Conservation (phyloP, 768 basidiomycete genomes). For the Boletus rubroflammeus region DNA sequence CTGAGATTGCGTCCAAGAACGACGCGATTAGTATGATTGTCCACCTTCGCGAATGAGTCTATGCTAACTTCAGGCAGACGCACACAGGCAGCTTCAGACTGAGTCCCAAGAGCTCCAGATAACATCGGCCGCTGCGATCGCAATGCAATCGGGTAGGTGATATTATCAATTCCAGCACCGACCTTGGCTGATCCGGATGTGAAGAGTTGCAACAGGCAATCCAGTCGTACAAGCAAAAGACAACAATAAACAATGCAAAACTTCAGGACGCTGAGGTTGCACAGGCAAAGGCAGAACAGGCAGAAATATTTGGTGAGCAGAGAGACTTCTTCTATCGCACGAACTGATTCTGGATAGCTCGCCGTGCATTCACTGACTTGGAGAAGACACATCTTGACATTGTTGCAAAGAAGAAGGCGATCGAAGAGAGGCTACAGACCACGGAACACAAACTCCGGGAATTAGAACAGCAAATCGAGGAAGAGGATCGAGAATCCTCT, state of each 20-base stretch:
- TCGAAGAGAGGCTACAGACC: conserved; percentile 45
- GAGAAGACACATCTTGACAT: conserved; percentile 56
- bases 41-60: not conserved
- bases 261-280: conserved; percentile 69
- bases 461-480: conserved; percentile 61
- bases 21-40: conserved; percentile 53
- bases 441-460: conserved; percentile 54
- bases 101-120: conserved; percentile 64
- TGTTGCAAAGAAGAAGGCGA: conserved; percentile 48
- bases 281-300: conserved; percentile 58
- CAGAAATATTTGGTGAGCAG: conserved; percentile 56
- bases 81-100: conserved; percentile 55
- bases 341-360: conserved; percentile 39
- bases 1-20: conserved; percentile 47
- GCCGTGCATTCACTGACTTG: conserved; percentile 56
- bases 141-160: conserved; percentile 53
- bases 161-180: not conserved
- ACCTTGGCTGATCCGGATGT: not conserved
- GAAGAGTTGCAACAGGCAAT: conserved; percentile 62
- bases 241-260: conserved; percentile 51
- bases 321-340: not conserved
- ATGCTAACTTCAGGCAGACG: conserved; percentile 36
- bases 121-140: conserved; percentile 52
- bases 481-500: conserved; percentile 63
- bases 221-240: conserved; percentile 63